Evolutionary conservation across 2,329 filamentous ascomycete species (phyloP), one percentile per base, ranked within the genome.

Genomic region (Epichloe uncinata): DNA sequence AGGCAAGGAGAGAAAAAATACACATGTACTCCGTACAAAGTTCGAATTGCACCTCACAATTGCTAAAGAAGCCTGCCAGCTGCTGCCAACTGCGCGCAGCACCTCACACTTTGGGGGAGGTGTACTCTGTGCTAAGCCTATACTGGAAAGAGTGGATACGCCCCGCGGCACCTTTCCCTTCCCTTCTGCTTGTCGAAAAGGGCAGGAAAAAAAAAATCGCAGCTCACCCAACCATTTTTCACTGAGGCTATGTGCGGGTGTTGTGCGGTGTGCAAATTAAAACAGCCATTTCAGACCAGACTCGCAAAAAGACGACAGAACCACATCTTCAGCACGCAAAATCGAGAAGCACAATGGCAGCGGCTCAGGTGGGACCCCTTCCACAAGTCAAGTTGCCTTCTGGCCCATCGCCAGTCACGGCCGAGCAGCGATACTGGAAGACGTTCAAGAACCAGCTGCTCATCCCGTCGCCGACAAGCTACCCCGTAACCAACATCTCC

Each of bases 351-450:
- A 54, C 20, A 26, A 57, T 57, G 55, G 55, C 55, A 34, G 89
- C 90, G 60, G 86, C 89, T 61, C 83, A 88, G 71, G 86, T 95
- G 61, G 79, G 81, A 66, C 85, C 86, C 53, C 73, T 95, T 57
- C 82, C 82, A 66, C 84, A 84, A 66, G 73, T 94, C 63, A 94
- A 88, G 75, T 78, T 94, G 63, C 82, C 91, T 51, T 78, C 85
- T 55, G 87, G 87, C 47, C 89, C 89, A 51, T 83, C 85, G 40
- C 84, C 87, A 49, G 71, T 91, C 45, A 95, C 91, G 5, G 84
- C 90, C 34, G 93, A 98, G 72, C 90, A 97, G 70, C 79, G 84
- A 57, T 97, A 97, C 75, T 98, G 94, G 94, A 85, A 85, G 63
- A 84, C 85, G 12, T 98, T 98, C 74, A 89, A 87, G 70, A 93